Percentiles rank a stretch among this genome's conserved stretches.
phyloP scores from a whole-genome alignment of 2,329 filamentous ascomycete species.

The Gnomoniopsis smithogilvyi region DNA sequence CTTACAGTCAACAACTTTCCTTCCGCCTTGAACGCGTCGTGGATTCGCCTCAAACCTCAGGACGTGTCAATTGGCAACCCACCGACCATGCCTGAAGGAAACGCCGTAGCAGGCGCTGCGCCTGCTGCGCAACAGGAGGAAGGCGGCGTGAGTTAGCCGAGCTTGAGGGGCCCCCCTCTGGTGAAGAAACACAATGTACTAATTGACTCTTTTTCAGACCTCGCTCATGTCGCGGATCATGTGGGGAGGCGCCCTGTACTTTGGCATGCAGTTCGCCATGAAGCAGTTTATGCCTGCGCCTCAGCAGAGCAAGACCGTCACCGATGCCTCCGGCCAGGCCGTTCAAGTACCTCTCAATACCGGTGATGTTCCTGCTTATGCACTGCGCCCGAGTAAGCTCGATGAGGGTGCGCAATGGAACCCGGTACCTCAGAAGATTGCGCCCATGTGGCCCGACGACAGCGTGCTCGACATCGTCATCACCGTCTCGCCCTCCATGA shows the following conservation, averaged over 20 bases:
- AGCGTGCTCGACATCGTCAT: slow-evolving; percentile 78
- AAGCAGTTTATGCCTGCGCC: slow-evolving; percentile 50
- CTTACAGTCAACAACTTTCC: not conserved
- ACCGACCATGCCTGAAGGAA: slow-evolving; percentile 17
- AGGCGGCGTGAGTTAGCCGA: slow-evolving; percentile 13
- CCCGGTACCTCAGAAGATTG: slow-evolving; percentile 65
- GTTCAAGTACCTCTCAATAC: slow-evolving; percentile 53
- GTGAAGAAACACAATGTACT: slow-evolving; percentile 24
- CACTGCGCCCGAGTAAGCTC: slow-evolving; percentile 58
- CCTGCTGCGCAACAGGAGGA: slow-evolving; percentile 17
- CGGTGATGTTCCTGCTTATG: slow-evolving; percentile 60
- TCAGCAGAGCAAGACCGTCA: slow-evolving; percentile 43
- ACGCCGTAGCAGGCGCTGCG: slow-evolving; percentile 14
- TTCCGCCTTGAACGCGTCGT: slow-evolving; percentile 3
- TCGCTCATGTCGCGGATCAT: slow-evolving; percentile 45
- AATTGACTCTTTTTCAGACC: slow-evolving; percentile 17
- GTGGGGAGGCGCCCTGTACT: slow-evolving; percentile 53
- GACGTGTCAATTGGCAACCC: slow-evolving; percentile 4
- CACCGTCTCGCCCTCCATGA: slow-evolving; percentile 75
- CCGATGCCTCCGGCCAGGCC: slow-evolving; percentile 49
- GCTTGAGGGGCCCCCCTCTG: not conserved
- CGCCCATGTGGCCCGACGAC: slow-evolving; percentile 84
- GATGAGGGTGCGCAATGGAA: slow-evolving; percentile 63
- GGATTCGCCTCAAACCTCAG: slow-evolving; percentile 1
- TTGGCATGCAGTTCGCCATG: slow-evolving; percentile 57